A percentile compares a stretch with the other conserved stretches of the same genome.
Conservation (phyloP, 345 rosid species). For the Camelina sativa region DNA sequence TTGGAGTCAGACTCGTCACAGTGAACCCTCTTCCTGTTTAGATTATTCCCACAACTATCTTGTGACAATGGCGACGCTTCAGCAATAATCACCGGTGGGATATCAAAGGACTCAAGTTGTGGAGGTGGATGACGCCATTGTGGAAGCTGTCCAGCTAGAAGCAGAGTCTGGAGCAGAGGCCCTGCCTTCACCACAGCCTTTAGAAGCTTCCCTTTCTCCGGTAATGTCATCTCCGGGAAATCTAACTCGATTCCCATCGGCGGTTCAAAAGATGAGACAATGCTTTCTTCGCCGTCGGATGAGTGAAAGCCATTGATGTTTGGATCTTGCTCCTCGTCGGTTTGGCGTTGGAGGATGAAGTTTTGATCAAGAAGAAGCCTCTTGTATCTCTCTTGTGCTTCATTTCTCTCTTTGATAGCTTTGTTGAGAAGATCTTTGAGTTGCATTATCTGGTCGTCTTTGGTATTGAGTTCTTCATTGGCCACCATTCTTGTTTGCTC, state of each 20-base stretch:
- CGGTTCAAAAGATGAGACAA: conserved; percentile 77
- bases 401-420: conserved; percentile 69
- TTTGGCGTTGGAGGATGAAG: conserved; percentile 56
- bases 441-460: conserved; percentile 67
- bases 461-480: conserved; percentile 72
- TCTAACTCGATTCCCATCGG: conserved; percentile 27
- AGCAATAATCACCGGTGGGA: conserved; percentile 87
- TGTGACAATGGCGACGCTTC: conserved; percentile 49
- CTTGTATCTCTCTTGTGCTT: conserved; percentile 66
- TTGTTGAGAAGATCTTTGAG: conserved; percentile 63
- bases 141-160: conserved; percentile 91
- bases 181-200: conserved; percentile 98
- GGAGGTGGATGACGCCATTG: conserved; percentile 99
- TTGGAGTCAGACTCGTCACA: conserved; percentile 56
- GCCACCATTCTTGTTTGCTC: conserved; percentile 72
- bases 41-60: conserved; percentile 53
- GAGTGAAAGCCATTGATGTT: conserved; percentile 66
- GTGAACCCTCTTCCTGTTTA: conserved; percentile 66
- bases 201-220: conserved; percentile 87
- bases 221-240: conserved; percentile 50
- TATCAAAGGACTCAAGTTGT: conserved; percentile 80
- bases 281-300: conserved; percentile 96
- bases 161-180: conserved; percentile 87
- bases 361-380: conserved; percentile 62
- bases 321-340: conserved; percentile 61